Evolutionary conservation across 1,139 yeast genomes (phyloP), one percentile per base, ranked within the genome.

Genomic region (Taphrina populina): DNA sequence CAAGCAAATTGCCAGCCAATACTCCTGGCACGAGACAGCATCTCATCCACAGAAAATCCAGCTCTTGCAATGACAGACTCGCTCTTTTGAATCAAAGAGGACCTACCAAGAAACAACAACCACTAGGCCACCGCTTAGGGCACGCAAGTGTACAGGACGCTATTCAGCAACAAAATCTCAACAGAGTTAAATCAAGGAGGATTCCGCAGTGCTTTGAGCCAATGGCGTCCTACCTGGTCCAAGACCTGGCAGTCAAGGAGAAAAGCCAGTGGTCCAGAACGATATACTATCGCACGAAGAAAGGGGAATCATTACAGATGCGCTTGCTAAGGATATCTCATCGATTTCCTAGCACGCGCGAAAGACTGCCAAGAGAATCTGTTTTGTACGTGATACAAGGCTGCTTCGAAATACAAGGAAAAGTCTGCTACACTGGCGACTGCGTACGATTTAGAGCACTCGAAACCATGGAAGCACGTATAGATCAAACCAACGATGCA

Each of bases 351-450:
- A 17, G 15, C 7, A 40, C 34, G 7, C n/a, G n/a, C 7, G 45
- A 40, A 23, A 32, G 34, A 24, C 23, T 40, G 23, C 10, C 17
- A 13, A 40, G 45, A 11, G 7, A 13, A 23, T 26, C 45, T 13
- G 7, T 40, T 15, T 5, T 40, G 21, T 40, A 40, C 34, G 32
- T 40, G 23, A 24, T 40, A 6, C 45, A 40, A 26, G 45, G 45
- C 21, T 23, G 34, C n/a, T 32, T 19, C 23, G n/a, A 8, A 23
- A 15, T 15, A 2, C 5, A 13, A 6, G 29, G 21, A 26, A 7
- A 27, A 17, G 21, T 40, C 13, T 4, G 11, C 10, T 13, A 24
- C 6, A 24, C 19, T 2, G 45, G 45, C n/a, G 45, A 40, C 2
- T 24, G 34, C 10, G 15, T 5, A 2, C 1, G 34, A 5, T 15